Evolutionary conservation across 2,329 filamentous ascomycete genomes (phyloP), one percentile per base, ranked within the genome.

Genomic region (Byssochlamys sp.): DNA sequence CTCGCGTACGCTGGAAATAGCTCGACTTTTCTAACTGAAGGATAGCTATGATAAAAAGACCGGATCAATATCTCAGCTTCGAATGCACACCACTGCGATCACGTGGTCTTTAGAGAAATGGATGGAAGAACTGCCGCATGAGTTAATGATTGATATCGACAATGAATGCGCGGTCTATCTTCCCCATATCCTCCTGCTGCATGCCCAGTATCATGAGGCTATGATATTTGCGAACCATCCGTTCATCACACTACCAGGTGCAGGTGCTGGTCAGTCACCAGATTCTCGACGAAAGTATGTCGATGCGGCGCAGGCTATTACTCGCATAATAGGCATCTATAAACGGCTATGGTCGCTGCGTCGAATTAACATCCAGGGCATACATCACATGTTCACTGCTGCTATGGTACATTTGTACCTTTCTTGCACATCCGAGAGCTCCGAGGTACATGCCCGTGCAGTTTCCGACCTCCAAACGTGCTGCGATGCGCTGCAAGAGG

Each of bases 161-260:
- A 48, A 54, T 26, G 53, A 55, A 2, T 53, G 45, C 3, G 19
- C 58, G 7, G 57, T 61, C 24, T 58, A 63, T 28, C 31, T 66
- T 0, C 64, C 62, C 7, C 60, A 62, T 52, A 58, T 61, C 3
- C 53, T 65, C 28, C 59, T 65, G 11, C 52, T 62, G 12, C 60
- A 62, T 26, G 54, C 58, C 3, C 60, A 62, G 53, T 62, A 59
- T 45, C 57, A 62, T 25, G 60, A 60, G 50, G 56, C 56, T 9
- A 59, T 62, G 52, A 61, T 62, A 6, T 62, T 62, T 54, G 59
- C 60, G n/a, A 62, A 62, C 24, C 60, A 62, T 28, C 60, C 60
- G 6, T 58, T 66, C 24, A 63, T 66, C 28, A 57, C 60, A 4
- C 35, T 54, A 6, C 35, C 59, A 19, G 33, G 48, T 11, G 35